phyloP scores from a whole-genome alignment of 352 stramenopile species.

The Thraustochytrium striatum region DNA sequence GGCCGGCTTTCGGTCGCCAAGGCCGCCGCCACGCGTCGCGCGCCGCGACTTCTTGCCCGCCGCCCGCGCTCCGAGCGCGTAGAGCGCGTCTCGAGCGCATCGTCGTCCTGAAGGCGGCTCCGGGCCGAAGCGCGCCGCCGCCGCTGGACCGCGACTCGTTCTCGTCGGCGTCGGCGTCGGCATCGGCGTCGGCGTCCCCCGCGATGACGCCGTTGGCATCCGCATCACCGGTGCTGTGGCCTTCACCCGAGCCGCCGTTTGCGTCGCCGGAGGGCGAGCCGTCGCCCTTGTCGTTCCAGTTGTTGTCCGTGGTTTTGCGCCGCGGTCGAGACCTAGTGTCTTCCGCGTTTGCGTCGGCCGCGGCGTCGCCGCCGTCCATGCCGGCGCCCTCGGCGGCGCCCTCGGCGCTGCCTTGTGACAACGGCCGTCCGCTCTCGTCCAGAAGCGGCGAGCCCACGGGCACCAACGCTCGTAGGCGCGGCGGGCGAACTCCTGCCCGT shows the following conservation, averaged over 20 bases:
- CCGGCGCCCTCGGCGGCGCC: too few relatives aligned
- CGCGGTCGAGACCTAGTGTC: too few relatives aligned
- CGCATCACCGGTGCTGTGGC: neutral
- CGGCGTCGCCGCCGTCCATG: neutral
- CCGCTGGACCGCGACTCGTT: too few relatives aligned
- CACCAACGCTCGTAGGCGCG: constrained; percentile 14
- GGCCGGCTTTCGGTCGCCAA: neutral
- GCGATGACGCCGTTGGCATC: neutral
- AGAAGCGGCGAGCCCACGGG: constrained; percentile 13
- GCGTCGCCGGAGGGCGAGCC: neutral
- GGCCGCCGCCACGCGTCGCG: neutral
- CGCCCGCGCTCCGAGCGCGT: neutral
- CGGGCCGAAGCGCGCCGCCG: neutral
- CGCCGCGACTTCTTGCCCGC: neutral
- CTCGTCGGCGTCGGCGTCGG: neutral
- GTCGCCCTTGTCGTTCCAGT: neutral
- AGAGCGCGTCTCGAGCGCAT: neutral
- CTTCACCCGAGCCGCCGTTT: neutral
- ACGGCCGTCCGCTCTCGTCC: neutral
- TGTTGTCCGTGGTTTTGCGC: too few relatives aligned
- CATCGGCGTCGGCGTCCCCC: neutral
- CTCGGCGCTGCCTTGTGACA: neutral
- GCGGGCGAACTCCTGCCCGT: constrained; percentile 3
- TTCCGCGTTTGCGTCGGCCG: too few relatives aligned
- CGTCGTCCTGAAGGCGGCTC: neutral